A percentile compares a stretch with the other conserved stretches of the same genome.
Evolutionary conservation across 805 yeast species (phyloP).

Genomic region (Kluyveromyces starmeri): DNA sequence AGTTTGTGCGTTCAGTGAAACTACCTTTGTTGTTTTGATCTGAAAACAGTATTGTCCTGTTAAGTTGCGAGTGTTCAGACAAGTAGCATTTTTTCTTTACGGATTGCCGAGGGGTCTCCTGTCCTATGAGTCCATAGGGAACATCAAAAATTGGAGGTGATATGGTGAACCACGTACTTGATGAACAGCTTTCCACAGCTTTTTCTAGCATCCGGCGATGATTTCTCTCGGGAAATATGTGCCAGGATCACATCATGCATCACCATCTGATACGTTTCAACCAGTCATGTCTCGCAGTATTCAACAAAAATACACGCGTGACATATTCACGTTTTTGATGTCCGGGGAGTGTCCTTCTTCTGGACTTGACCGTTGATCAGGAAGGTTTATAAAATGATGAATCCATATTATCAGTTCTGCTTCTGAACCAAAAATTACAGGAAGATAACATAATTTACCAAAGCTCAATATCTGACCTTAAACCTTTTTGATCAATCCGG

Average conservation of each 20-base stretch:
- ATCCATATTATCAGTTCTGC: constrained; percentile 77
- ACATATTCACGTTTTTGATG: no score
- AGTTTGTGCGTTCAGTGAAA: no score
- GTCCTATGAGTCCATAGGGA: constrained; percentile 17
- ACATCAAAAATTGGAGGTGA: constrained; percentile 22
- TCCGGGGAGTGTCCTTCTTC: no score
- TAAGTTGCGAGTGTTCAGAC: neutral
- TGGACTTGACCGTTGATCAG: neutral
- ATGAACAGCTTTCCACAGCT: constrained; percentile 33
- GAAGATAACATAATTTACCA: constrained; percentile 72
- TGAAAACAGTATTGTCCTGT: constrained; percentile 2
- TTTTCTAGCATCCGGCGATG: constrained; percentile 32
- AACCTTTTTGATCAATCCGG: no score
- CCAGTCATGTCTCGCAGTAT: no score
- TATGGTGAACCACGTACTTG: constrained; percentile 10
- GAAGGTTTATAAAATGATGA: constrained; percentile 23
- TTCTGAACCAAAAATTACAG: constrained; percentile 62
- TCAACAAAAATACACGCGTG: no score
- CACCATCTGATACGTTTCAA: constrained; percentile 88
- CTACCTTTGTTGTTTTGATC: neutral
- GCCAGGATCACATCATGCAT: constrained; percentile 89
- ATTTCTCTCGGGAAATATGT: constrained; percentile 42
- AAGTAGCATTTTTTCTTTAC: no score
- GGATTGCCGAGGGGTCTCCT: neutral
- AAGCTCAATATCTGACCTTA: constrained; percentile 33